Evolutionary conservation across 1,139 yeast genomes (phyloP), one percentile per base, ranked within the genome.

Genomic region (Yamadazyma atmosphaerica): DNA sequence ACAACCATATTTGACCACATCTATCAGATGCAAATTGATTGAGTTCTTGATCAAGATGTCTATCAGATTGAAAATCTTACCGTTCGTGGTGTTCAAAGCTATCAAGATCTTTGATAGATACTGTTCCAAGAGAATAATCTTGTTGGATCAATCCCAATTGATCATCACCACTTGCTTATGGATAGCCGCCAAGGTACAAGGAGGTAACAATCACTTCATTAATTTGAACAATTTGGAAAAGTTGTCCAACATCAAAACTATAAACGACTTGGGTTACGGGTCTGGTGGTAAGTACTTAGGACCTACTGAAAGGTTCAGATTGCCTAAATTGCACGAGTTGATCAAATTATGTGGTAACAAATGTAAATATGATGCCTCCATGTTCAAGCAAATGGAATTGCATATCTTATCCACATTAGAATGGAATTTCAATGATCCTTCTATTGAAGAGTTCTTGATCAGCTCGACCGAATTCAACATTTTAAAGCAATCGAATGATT

Each of bases 181-280:
- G 86, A 63, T 81, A 15, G 77, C 83, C 4, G 74, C 82, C 23
- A 81, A 81, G 55, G 64, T 79, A 3, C 77, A 74, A 58, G 88
- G 88, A 33, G 88, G 88, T 24, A 81, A 83, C 55, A 80, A 80
- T 51, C 88, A 81, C 60, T 79, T 80, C 49, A 74, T 79, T 41
- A 79, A 80, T 56, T 68, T 69, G 45, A 53, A 46, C 36, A 65
- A 67, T 42, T 44, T 60, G 28, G 64, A 60, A 31, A 62, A 62
- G 45, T 47, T 58, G 19, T 52, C 52, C 36, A 53, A 56, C 30
- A 57, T 68, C 25, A 60, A 57, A 43, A 65, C 72, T 34, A 68
- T 71, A 35, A 56, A 52, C 44, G 76, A 71, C 47, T 60, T 70
- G 43, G 76, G 75, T 33, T 69, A 68, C 49, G 77, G 77, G 3